Percentiles rank a stretch among this genome's conserved stretches.
phyloP scores from a whole-genome alignment of 2,329 filamentous ascomycete genomes.

The Cadophora malorum region DNA sequence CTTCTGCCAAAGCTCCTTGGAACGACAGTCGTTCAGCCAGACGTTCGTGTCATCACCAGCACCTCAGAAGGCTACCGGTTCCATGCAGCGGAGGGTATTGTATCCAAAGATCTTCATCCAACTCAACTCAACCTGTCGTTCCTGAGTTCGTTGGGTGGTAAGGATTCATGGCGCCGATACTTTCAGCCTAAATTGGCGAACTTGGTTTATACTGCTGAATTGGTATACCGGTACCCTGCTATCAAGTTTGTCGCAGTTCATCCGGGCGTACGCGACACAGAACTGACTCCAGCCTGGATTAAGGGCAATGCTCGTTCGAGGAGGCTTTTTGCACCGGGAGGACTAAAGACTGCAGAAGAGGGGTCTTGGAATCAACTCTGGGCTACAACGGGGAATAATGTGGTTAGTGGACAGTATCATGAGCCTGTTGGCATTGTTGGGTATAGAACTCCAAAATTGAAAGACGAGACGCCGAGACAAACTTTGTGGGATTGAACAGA shows the following conservation, averaged over 20 bases:
- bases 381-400: constrained; percentile 46
- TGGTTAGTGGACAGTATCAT: constrained; percentile 45
- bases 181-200: constrained; percentile 56
- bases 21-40: constrained; percentile 26
- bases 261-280: constrained; percentile 48
- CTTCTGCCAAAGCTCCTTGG: constrained; percentile 29
- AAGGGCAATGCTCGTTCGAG: constrained; percentile 21
- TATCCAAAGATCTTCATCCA: constrained; percentile 39
- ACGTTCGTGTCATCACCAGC: constrained; percentile 24
- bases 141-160: constrained; percentile 12
- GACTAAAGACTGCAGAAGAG: constrained; percentile 35
- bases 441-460: constrained; percentile 36
- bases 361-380: constrained; percentile 51
- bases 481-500: constrained; percentile 51
- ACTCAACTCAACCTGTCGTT: constrained; percentile 21
- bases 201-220: constrained; percentile 49
- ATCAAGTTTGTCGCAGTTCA: constrained; percentile 49
- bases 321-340: constrained; percentile 37
- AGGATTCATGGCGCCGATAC: constrained; percentile 39
- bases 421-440: constrained; percentile 44
- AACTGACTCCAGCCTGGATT: constrained; percentile 21
- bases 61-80: constrained; percentile 35
- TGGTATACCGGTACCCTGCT: constrained; percentile 49
- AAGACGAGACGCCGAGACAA: constrained; percentile 43
- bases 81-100: constrained; percentile 34